Base-by-base conservation (phyloP, 2,329 filamentous ascomycete genomes). In the Phyllosticta citrichinensis region DNA sequence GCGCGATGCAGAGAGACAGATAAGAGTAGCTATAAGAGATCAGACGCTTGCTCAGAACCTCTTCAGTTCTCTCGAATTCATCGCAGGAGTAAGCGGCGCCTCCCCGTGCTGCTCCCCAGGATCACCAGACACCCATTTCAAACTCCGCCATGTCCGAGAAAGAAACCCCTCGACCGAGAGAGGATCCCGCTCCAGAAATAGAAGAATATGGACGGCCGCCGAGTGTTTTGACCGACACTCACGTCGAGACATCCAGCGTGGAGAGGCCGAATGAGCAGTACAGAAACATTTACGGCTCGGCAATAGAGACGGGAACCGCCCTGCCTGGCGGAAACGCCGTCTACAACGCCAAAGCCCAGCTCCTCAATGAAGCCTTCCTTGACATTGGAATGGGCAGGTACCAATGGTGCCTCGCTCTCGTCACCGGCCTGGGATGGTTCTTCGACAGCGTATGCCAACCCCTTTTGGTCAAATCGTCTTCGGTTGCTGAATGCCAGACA, bases 341-440 rank as follows among this genome's bases (percentile, higher is more conserved):
- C 22, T 64, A 62, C 33, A 62, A 65, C 20, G 57, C 57, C 55
- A 65, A 65, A 58, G 55, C 58, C 19, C 57, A 63, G 50, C 47
- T 64, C 20, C 58, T 65, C 30, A 65, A 65, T 35, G 56, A 61
- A 53, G 63, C 62, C 11, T 55, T 65, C 8, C 25, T 63, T 19
- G 62, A 65, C 50, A 33, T 65, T 19, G 62, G 63, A 12, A 65
- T 64, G 63, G 62, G 63, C n/a, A n/a, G 35, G n/a, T 65, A 64
- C 52, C 62, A 64, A 52, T 62, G 60, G 60, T 52, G 50, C 12
- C 61, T 64, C 25, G 61, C 57, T 20, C 19, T 60, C 14, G 30
- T 64, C 25, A 61, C 60, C 14, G 60, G 62, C 19, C 62, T 65
- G n/a, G 62, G 63, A 24, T 65, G 62, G 60, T 65, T 64, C 52